Percentiles rank a stretch among this genome's conserved stretches.
phyloP scores from a whole-genome alignment of 208 protist genomes.

The Acanthamoeba royreba region DNA sequence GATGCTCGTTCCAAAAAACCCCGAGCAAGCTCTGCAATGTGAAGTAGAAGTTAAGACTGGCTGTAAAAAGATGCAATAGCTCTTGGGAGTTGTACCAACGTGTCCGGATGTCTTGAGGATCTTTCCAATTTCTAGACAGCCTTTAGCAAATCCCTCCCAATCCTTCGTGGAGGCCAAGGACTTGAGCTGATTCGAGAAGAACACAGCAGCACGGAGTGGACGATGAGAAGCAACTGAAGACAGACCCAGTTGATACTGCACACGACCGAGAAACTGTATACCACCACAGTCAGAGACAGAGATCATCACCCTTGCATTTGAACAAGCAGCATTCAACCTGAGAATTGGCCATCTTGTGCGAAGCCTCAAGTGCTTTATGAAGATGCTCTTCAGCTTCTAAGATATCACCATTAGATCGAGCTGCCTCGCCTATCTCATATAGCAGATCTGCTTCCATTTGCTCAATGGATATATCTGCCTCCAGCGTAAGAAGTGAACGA shows the following conservation, averaged over 20 bases:
- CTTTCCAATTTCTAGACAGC: not conserved
- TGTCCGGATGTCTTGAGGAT: not conserved
- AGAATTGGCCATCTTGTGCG: not conserved
- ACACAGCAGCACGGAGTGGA: not conserved
- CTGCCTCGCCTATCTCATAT: not conserved
- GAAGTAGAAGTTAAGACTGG: not conserved
- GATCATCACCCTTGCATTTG: too few relatives aligned
- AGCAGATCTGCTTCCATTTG: not conserved
- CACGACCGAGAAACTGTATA: not conserved
- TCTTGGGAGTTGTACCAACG: not conserved
- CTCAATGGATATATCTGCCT: not conserved
- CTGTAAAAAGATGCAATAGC: not conserved
- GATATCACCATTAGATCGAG: not conserved
- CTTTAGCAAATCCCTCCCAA: not conserved
- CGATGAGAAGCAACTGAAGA: not conserved
- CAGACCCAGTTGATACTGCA: not conserved
- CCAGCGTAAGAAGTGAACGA: not conserved
- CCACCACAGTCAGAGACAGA: too few relatives aligned
- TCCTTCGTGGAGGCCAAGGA: not conserved
- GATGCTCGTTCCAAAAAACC: not conserved
- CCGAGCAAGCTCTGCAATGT: not conserved
- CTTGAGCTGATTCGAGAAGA: not conserved
- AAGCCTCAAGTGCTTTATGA: not conserved
- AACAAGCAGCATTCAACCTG: too few relatives aligned
- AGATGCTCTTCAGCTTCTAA: not conserved